A percentile compares a stretch with the other conserved stretches of the same genome.
These are phyloP conservation scores for Nitzschia palea DNA, from an alignment of 108 stramenopile genomes.

Conservation along the genomic window DNA sequence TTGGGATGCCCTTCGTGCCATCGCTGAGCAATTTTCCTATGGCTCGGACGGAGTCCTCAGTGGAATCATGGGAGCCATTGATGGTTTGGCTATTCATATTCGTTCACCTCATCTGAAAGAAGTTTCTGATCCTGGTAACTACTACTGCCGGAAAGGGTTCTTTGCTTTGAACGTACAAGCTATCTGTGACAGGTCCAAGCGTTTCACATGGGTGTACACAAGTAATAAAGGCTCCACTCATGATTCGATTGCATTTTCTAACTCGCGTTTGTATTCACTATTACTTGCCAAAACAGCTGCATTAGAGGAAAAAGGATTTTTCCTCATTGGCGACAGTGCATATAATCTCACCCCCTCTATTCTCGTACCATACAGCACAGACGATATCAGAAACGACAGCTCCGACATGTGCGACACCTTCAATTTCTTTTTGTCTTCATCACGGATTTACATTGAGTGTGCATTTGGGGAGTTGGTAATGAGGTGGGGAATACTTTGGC, in stretches of 20 bases:
- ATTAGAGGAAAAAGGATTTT: background rate
- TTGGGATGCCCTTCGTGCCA: background rate
- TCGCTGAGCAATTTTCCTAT: background rate
- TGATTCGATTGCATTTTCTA: background rate
- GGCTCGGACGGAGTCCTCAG: background rate
- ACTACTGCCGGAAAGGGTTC: slow-evolving; percentile 39
- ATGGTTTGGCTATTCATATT: slow-evolving; percentile 25
- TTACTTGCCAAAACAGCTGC: too few species aligned
- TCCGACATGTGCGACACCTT: slow-evolving; percentile 17
- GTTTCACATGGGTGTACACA: slow-evolving; percentile 7
- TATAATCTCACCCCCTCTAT: slow-evolving; percentile 23
- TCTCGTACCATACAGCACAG: slow-evolving; percentile 15
- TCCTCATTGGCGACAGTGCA: slow-evolving; percentile 29
- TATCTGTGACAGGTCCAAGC: slow-evolving; percentile 5
- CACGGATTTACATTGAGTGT: slow-evolving; percentile 29
- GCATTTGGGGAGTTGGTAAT: slow-evolving; percentile 40
- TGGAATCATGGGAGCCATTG: slow-evolving; percentile 28
- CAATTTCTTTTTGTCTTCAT: slow-evolving; percentile 29
- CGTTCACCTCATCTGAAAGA: background rate
- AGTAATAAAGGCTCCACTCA: background rate
- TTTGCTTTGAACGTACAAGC: slow-evolving; percentile 35
- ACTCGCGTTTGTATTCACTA: background rate
- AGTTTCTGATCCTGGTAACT: slow-evolving; percentile 16
- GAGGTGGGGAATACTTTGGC: slow-evolving; percentile 39
- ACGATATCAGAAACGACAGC: slow-evolving; percentile 9